A percentile compares a stretch with the other conserved stretches of the same genome.
phyloP scores from a whole-genome alignment of 164 flowering plant species.

The Sedum album region DNA sequence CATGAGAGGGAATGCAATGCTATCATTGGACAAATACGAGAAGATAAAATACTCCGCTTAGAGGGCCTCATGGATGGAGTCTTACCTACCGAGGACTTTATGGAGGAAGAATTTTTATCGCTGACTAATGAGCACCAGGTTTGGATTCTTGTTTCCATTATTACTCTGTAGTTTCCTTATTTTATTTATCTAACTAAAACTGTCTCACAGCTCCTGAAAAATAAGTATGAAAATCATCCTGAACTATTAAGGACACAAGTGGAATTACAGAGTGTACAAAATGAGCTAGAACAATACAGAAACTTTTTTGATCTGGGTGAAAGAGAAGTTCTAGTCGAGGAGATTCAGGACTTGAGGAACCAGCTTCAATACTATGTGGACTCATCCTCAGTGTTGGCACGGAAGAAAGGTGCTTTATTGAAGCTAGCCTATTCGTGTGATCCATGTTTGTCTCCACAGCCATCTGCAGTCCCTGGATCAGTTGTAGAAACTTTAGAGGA shows the following conservation, averaged over 20 bases:
- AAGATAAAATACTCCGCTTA: conserved; percentile 88
- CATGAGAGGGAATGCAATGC: conserved; percentile 98
- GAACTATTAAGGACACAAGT: conserved; percentile 56
- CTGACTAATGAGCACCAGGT: conserved; percentile 76
- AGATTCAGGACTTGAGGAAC: conserved; percentile 71
- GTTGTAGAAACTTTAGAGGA: conserved; percentile 38
- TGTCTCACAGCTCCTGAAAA: conserved; percentile 59
- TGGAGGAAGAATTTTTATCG: conserved; percentile 71
- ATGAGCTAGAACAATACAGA: conserved; percentile 60
- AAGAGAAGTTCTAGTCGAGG: conserved; percentile 85
- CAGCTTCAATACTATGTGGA: conserved; percentile 75
- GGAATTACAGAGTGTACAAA: conserved; percentile 68
- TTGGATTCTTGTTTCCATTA: neutral
- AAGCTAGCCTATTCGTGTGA: conserved; percentile 52
- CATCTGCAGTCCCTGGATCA: conserved; percentile 39
- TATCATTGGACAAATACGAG: conserved; percentile 69
- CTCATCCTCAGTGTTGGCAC: conserved; percentile 37
- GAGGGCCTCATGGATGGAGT: conserved; percentile 96
- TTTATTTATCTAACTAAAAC: neutral
- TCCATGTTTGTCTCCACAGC: conserved; percentile 34
- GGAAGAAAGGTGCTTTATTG: conserved; percentile 37
- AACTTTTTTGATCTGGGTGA: conserved; percentile 85
- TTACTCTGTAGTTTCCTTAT: neutral
- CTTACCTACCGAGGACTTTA: conserved; percentile 72
- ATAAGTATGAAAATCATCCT: conserved; percentile 84